Conservation (phyloP, 208 protist genomes). For the Novymonas esmeraldas region DNA sequence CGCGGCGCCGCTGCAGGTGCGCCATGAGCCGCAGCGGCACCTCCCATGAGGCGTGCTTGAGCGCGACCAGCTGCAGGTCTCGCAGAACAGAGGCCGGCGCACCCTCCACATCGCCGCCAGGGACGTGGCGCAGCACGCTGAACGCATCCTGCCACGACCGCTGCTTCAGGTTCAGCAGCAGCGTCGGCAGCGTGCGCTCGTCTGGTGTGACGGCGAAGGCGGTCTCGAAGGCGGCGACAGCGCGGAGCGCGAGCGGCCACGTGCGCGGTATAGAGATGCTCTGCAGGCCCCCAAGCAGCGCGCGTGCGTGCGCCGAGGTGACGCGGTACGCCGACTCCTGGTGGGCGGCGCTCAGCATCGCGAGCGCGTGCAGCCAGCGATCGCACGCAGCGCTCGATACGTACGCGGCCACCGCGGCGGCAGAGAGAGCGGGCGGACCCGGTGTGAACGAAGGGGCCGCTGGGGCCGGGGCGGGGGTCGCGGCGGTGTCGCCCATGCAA, state of each 20-base stretch:
- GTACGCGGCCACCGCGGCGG: conserved; percentile 15
- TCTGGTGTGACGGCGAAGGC: conserved; percentile 41
- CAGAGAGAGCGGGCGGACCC: background rate
- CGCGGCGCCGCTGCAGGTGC: conserved; percentile 24
- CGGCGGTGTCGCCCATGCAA: conserved; percentile 41
- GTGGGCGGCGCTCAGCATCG: conserved; percentile 37
- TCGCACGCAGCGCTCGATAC: conserved; percentile 23
- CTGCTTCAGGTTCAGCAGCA: conserved; percentile 70
- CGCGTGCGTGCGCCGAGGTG: conserved; percentile 57
- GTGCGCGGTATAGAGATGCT: conserved; percentile 61
- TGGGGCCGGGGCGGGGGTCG: background rate
- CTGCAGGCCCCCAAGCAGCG: conserved; percentile 66
- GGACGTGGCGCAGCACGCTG: conserved; percentile 54
- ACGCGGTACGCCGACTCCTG: conserved; percentile 35
- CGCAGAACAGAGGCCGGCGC: conserved; percentile 43
- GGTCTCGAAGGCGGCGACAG: conserved; percentile 35
- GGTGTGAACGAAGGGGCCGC: background rate
- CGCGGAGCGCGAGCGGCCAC: conserved; percentile 56
- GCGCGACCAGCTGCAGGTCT: conserved; percentile 70
- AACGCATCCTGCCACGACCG: conserved; percentile 77
- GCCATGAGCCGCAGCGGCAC: conserved; percentile 44
- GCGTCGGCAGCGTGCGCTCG: conserved; percentile 42
- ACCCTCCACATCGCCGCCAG: background rate
- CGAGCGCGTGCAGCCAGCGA: conserved; percentile 53
- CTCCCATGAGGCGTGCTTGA: conserved; percentile 71